phyloP scores from a whole-genome alignment of 371 early-diverging fungal genomes.

The Mortierella sp. region DNA sequence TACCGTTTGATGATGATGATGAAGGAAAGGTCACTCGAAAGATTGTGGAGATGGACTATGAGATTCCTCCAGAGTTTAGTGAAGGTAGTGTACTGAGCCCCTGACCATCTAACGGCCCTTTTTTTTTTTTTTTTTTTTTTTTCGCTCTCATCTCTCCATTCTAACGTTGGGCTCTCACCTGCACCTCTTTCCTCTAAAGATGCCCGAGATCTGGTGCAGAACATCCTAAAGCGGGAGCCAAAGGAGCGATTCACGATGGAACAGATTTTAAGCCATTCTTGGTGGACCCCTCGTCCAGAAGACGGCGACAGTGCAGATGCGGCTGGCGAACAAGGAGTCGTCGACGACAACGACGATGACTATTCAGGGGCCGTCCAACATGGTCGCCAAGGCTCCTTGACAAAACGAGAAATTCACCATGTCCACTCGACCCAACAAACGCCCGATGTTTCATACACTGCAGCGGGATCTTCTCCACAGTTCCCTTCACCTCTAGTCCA shows the following conservation, averaged over 20 bases:
- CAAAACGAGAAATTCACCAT: constrained; percentile 40
- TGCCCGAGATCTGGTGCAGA: constrained; percentile 58
- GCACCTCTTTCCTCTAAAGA: constrained; percentile 33
- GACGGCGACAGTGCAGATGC: constrained; percentile 39
- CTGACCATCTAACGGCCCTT: too few species aligned
- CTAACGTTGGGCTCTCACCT: too few species aligned
- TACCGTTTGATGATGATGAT: constrained; percentile 89
- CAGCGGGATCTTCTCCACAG: constrained; percentile 36
- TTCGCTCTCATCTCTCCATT: background rate
- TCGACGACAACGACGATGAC: constrained; percentile 15
- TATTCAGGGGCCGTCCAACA: constrained; percentile 17
- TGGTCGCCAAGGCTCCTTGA: constrained; percentile 41
- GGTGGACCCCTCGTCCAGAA: constrained; percentile 63
- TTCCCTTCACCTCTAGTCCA: constrained; percentile 45
- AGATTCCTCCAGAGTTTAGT: constrained; percentile 68
- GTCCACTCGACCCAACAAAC: constrained; percentile 24
- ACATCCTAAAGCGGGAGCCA: constrained; percentile 75
- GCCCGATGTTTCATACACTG: constrained; percentile 18
- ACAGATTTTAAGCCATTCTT: constrained; percentile 76
- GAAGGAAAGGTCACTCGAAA: constrained; percentile 76
- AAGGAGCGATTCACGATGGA: constrained; percentile 70
- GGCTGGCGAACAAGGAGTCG: constrained; percentile 4
- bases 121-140: background rate
- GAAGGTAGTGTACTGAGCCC: constrained; percentile 51
- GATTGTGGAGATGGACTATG: constrained; percentile 78